Conservation (phyloP, 208 protist species). For the Tritrichomonas foetus region DNA sequence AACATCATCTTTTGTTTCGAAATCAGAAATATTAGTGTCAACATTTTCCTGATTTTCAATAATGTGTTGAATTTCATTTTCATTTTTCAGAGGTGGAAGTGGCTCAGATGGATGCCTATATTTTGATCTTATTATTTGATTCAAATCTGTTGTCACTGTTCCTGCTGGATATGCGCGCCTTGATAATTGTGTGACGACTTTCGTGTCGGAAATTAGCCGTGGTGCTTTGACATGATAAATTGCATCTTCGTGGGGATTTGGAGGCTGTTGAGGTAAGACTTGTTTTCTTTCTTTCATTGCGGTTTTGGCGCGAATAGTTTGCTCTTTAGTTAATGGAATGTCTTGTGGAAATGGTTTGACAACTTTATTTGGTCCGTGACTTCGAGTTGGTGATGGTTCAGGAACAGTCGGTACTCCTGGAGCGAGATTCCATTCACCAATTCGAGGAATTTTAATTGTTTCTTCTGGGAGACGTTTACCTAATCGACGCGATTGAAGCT, state of each 20-base stretch:
- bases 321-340: too few relatives aligned
- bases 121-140: background rate
- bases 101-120: background rate
- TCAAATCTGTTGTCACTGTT: background rate
- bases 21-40: too few relatives aligned
- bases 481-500: background rate
- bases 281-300: too few relatives aligned
- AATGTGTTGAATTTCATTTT: too few relatives aligned
- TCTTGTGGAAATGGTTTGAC: too few relatives aligned
- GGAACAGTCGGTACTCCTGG: background rate
- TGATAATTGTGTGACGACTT: background rate
- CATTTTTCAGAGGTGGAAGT: background rate
- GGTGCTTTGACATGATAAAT: background rate
- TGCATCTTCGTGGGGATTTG: background rate
- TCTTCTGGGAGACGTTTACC: background rate
- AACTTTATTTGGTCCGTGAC: too few relatives aligned
- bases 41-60: too few relatives aligned
- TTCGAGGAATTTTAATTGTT: slow-evolving; percentile 32
- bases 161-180: slow-evolving; percentile 12
- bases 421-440: slow-evolving; percentile 23
- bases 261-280: too few relatives aligned
- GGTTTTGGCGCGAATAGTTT: too few relatives aligned
- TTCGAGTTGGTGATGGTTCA: too few relatives aligned
- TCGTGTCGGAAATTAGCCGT: background rate
- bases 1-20: background rate